Evolutionary conservation across 805 yeast species (phyloP).

Genomic region (Candida manassasensis): DNA sequence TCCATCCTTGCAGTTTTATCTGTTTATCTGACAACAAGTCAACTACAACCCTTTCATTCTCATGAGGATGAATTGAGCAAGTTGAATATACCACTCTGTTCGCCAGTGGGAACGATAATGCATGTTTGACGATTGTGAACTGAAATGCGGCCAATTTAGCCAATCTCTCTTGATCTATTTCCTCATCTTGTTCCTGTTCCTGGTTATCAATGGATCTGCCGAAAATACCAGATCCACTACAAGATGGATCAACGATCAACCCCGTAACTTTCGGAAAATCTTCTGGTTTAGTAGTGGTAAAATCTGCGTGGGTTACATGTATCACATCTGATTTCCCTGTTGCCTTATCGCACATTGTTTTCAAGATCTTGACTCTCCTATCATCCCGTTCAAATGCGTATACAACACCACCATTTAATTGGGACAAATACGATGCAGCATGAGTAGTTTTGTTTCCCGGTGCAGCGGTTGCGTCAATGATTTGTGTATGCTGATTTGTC

Average conservation of each 20-base stretch:
- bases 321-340: conserved; percentile 32
- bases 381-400: conserved; percentile 87
- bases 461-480: conserved; percentile 95
- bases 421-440: conserved; percentile 59
- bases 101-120: conserved; percentile 75
- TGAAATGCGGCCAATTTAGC: conserved; percentile 81
- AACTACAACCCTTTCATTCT: conserved; percentile 88
- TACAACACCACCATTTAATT: conserved; percentile 35
- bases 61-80: conserved; percentile 90
- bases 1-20: conserved; percentile 73
- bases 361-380: conserved; percentile 62
- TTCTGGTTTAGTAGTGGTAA: conserved; percentile 53
- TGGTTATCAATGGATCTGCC: conserved; percentile 64
- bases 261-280: conserved; percentile 70
- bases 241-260: conserved; percentile 89
- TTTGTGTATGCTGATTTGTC: conserved; percentile 44
- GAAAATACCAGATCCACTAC: conserved; percentile 96
- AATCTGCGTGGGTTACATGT: conserved; percentile 58
- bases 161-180: conserved; percentile 53
- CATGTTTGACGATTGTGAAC: conserved; percentile 82
- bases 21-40: conserved; percentile 65
- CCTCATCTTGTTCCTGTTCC: conserved; percentile 43
- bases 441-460: conserved; percentile 99
- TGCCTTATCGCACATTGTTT: conserved; percentile 77
- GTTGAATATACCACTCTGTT: conserved; percentile 85